phyloP scores from a whole-genome alignment of 345 rosid species.

The Citropsis articulata region DNA sequence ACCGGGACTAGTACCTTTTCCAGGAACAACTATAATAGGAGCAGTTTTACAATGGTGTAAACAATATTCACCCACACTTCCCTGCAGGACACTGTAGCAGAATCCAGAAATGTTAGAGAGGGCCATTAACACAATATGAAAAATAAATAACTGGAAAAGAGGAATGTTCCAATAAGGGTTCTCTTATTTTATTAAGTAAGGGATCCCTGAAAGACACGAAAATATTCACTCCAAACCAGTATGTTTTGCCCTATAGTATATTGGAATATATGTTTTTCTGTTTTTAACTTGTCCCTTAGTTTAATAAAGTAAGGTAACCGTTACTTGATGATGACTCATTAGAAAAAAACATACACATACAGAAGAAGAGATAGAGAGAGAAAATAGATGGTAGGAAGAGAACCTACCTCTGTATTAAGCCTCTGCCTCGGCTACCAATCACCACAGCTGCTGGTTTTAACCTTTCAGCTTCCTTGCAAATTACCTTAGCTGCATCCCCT shows the following conservation, averaged over 20 bases:
- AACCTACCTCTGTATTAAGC: conserved; percentile 69
- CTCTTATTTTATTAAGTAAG: no score
- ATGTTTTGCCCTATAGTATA: no score
- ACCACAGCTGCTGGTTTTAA: conserved; percentile 87
- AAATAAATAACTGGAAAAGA: background rate
- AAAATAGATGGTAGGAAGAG: background rate
- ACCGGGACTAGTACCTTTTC: conserved; percentile 49
- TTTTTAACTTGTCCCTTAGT: no score
- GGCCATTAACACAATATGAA: background rate
- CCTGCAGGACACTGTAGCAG: conserved; percentile 61
- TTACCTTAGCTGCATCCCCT: conserved; percentile 76
- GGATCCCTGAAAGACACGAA: no score
- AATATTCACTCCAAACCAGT: no score
- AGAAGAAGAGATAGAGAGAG: background rate
- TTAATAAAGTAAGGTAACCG: no score
- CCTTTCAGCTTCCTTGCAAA: conserved; percentile 80
- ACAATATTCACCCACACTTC: conserved; percentile 78
- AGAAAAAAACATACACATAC: background rate
- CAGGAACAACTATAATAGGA: conserved; percentile 76
- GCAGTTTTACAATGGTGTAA: conserved; percentile 83
- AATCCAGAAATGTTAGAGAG: background rate
- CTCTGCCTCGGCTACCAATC: conserved; percentile 85
- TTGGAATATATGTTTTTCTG: no score
- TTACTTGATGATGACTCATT: no score
- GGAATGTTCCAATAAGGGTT: no score